phyloP scores from a whole-genome alignment of 2,329 filamentous ascomycete species.

The Ascochyta lentis region DNA sequence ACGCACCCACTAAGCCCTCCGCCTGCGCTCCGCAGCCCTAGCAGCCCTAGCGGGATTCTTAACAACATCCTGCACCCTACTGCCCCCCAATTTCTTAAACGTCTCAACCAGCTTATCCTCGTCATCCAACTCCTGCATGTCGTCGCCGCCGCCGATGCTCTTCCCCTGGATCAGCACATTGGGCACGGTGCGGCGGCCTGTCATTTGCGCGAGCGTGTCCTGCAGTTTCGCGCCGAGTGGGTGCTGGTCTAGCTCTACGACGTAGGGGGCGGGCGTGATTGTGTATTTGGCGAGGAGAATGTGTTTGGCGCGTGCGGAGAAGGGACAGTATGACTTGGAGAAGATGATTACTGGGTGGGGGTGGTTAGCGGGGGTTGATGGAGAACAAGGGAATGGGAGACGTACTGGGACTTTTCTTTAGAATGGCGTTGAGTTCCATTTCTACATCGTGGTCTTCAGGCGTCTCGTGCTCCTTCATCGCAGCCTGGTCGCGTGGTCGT shows the following conservation, averaged over 20 bases:
- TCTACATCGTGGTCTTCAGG: slow-evolving; percentile 70
- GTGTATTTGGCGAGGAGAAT: slow-evolving; percentile 84
- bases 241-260: slow-evolving; percentile 90
- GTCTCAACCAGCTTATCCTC: slow-evolving; percentile 72
- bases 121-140: slow-evolving; percentile 72
- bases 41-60: slow-evolving; percentile 17
- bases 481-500: slow-evolving; percentile 48
- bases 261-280: slow-evolving; percentile 80
- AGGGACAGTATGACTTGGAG: slow-evolving; percentile 91
- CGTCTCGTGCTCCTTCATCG: slow-evolving; percentile 56
- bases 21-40: neutral
- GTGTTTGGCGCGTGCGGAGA: slow-evolving; percentile 82
- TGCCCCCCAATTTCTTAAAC: slow-evolving; percentile 76
- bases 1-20: no score
- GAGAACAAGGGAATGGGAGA: neutral
- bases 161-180: slow-evolving; percentile 89
- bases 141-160: slow-evolving; percentile 89
- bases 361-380: no score
- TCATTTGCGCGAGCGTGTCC: slow-evolving; percentile 71
- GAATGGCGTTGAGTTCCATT: slow-evolving; percentile 74
- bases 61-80: slow-evolving; percentile 58
- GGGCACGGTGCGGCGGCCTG: slow-evolving; percentile 84
- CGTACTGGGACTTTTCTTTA: slow-evolving; percentile 83
- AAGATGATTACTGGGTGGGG: slow-evolving; percentile 82
- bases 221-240: slow-evolving; percentile 77